Evolutionary conservation across 441 rosid genomes (phyloP), one percentile per base, ranked within the genome.

Genomic region (Pelargonium australe): DNA sequence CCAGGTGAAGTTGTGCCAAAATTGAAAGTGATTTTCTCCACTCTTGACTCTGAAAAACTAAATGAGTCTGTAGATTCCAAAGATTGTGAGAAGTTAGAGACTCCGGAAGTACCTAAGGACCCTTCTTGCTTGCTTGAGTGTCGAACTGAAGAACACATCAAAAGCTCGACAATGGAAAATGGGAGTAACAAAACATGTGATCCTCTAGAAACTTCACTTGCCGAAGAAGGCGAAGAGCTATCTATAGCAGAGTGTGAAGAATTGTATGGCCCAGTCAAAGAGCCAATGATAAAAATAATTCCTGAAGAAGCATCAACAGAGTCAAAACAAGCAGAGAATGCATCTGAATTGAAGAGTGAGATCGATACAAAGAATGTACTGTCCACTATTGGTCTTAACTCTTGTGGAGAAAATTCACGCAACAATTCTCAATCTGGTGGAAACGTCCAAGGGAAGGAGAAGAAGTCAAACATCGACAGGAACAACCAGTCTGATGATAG

Each of bases 231-330:
- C 63, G 90, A 81, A 72, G 85, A 81, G 70, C 85, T 81, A 76
- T 89, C 91, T 69, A 63, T 80, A 61, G 86, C 87, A 74, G 98
- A 92, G 78, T 88, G 89, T 83, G 97, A 92, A 82, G 98, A 88
- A 77, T 74, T 89, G 65, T 92, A 87, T 76, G 97, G 96, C 66
- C 97, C 96, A 16, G 98, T 89, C 61, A 86, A 85, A 81, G 94
- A 90, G 77, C 87, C 94, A 55, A 70, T 83, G 55, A 71, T 86
- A 20, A 76, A 81, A 40, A 84, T 82, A 73, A 70, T 84, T 73
- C 81, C 88, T 51, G 86, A 53, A 12, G 17, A 1, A 72, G 82
- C 67, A 63, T 72, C 76, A 2, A 72, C 63, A 65, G 72, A 73
- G 2, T 45, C 79, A 31, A 68, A 77, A 64, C 75, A 68, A 73